Evolutionary conservation across 495 filamentous ascomycete genomes (phyloP), one percentile per base, ranked within the genome.

Genomic region (Penicillium arizonense): DNA sequence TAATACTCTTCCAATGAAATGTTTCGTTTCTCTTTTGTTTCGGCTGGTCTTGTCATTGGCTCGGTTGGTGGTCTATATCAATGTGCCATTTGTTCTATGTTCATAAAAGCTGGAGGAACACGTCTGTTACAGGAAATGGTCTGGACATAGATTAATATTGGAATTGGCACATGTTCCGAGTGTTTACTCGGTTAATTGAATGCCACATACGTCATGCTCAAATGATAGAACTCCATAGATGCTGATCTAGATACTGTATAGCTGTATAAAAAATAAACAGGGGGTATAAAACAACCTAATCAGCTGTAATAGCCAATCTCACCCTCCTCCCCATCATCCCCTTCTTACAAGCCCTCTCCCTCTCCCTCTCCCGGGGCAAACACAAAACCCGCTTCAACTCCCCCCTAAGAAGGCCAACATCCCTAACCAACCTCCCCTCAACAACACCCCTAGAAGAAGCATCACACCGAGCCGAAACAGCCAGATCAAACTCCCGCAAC

Each of bases 391-490:
- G 32, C 37, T 60, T 56, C 32, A 75, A 52, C 12, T 57, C 47
- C 47, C 69, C 71, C 40, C 69, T 59, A 28, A 75, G 44, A 5
- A 54, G 28, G 9, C 51, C 64, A 4, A 68, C 71, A 53, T 74
- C 66, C 14, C 62, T 36, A 1, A 55, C 40, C 35, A 75, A 45
- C 4, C 64, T 57, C 3, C 45, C 49, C 52, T 72, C 70, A 34
- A 76, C 45, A 2, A 64, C 51, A 13, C 59, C 57, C 55, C 59
- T 66, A 1, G 67, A 64, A 6, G 41, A 50, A 20, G 47, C 34
- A 61, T 75, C 73, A 56, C 72, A 75, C 20, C 63, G 45, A 6
- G 63, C 73, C 20, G 69, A 74, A 44, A 76, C 65, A 4, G 65
- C 72, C 40, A 76, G 35, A 42, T 76, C 73, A 51, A 76, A 74